Conservation (phyloP, 2,329 filamentous ascomycete species). For the Fusarium brachygibbosum region DNA sequence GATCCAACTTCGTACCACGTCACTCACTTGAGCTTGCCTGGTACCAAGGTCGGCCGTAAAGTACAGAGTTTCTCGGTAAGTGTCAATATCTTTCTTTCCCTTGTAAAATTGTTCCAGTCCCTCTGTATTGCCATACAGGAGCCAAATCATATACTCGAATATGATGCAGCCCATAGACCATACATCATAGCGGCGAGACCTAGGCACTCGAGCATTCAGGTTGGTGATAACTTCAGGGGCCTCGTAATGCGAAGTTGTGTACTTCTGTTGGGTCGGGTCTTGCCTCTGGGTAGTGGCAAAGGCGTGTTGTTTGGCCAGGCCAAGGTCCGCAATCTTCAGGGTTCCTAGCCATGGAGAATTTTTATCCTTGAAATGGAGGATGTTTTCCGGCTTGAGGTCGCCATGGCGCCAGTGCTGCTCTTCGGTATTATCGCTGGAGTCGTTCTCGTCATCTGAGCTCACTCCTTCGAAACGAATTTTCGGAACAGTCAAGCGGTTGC, state of each 20-base stretch:
- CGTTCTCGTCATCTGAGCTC: background rate
- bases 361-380: conserved; percentile 20
- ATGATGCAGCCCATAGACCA: conserved; percentile 53
- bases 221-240: conserved; percentile 30
- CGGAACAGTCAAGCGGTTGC: background rate
- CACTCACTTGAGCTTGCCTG: conserved; percentile 2
- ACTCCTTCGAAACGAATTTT: background rate
- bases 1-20: background rate
- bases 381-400: conserved; percentile 36
- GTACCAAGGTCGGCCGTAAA: background rate
- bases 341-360: conserved; percentile 15
- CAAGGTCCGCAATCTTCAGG: conserved; percentile 34
- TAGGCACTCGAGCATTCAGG: background rate
- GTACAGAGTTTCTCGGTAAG: conserved; percentile 4
- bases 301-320: conserved; percentile 30
- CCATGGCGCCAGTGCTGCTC: conserved; percentile 33
- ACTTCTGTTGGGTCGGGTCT: conserved; percentile 13
- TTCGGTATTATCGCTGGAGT: conserved; percentile 1
- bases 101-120: conserved; percentile 16
- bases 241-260: conserved; percentile 33
- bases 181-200: conserved; percentile 48
- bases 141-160: conserved; percentile 50
- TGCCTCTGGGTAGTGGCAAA: conserved; percentile 8
- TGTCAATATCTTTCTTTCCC: background rate
- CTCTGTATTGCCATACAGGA: conserved; percentile 40